These are phyloP conservation scores for Magnaporthiopsis poae DNA, from an alignment of 2,329 filamentous ascomycete species.

Conservation along the genomic window DNA sequence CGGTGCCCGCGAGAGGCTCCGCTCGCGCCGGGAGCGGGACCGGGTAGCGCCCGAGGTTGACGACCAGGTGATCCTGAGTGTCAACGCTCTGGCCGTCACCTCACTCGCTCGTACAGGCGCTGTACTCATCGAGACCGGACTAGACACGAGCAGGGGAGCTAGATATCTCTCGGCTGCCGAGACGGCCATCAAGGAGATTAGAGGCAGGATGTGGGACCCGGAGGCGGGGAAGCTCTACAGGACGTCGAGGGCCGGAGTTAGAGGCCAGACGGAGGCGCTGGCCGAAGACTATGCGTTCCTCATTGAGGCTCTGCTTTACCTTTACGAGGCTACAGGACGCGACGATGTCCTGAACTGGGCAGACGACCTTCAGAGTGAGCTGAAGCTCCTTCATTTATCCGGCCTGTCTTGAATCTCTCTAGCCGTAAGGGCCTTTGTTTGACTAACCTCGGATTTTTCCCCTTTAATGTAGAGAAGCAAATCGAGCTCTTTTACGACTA, in stretches of 20 bases:
- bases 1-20: constrained; percentile 57
- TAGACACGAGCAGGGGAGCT: constrained; percentile 47
- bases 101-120: constrained; percentile 68
- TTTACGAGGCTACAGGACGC: constrained; percentile 68
- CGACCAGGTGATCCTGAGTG: constrained; percentile 76
- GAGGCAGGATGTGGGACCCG: constrained; percentile 60
- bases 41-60: constrained; percentile 70
- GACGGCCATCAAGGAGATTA: constrained; percentile 63
- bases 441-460: neutral
- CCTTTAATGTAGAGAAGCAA: constrained; percentile 49
- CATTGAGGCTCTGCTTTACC: constrained; percentile 68
- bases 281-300: constrained; percentile 93
- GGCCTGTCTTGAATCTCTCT: no score
- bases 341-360: constrained; percentile 72
- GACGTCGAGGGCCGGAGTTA: constrained; percentile 57
- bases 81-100: constrained; percentile 82
- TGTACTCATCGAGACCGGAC: constrained; percentile 43
- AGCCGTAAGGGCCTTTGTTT: constrained; percentile 4
- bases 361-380: constrained; percentile 63
- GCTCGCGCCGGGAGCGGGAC: constrained; percentile 61
- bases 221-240: constrained; percentile 56
- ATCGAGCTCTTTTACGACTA: constrained; percentile 68
- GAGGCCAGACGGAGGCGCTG: constrained; percentile 61
- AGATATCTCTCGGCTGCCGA: constrained; percentile 57
- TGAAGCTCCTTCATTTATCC: neutral